A percentile compares a stretch with the other conserved stretches of the same genome.
Evolutionary conservation across 208 protist genomes (phyloP).

Genomic region (Phytomonas serpens): DNA sequence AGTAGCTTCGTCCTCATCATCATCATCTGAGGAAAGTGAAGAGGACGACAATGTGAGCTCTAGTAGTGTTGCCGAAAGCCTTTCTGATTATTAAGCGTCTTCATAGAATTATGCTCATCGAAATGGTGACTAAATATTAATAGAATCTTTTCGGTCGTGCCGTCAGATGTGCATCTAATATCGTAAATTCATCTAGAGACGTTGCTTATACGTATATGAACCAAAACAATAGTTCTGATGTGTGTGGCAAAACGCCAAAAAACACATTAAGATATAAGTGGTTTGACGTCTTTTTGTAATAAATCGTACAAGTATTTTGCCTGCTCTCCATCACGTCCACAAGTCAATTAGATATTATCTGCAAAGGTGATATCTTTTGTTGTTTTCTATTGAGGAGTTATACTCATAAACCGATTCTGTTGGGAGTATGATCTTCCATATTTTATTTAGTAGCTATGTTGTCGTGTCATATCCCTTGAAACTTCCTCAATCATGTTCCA

Average conservation of each 20-base stretch:
- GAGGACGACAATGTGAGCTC: slow-evolving; percentile 5
- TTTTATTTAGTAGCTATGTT: neutral
- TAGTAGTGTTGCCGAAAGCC: neutral
- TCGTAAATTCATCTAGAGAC: neutral
- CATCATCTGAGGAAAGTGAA: slow-evolving; percentile 17
- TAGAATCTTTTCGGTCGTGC: neutral
- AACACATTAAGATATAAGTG: neutral
- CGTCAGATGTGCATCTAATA: neutral
- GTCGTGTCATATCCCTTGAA: neutral
- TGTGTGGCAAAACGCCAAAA: neutral
- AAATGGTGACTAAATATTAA: neutral
- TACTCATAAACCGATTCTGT: too few relatives aligned
- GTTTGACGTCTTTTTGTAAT: neutral
- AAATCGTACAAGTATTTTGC: neutral
- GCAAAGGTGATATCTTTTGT: neutral
- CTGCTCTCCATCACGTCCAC: neutral
- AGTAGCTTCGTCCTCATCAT: slow-evolving; percentile 46
- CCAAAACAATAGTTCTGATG: neutral
- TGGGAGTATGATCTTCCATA: too few relatives aligned
- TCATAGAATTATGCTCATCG: neutral
- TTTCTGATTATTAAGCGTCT: neutral
- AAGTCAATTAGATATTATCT: neutral
- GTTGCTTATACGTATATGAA: neutral
- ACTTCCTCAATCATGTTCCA: neutral
- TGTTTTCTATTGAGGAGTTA: too few relatives aligned